Conservation (phyloP, 2,329 filamentous ascomycete genomes). For the Fusarium annulatum region DNA sequence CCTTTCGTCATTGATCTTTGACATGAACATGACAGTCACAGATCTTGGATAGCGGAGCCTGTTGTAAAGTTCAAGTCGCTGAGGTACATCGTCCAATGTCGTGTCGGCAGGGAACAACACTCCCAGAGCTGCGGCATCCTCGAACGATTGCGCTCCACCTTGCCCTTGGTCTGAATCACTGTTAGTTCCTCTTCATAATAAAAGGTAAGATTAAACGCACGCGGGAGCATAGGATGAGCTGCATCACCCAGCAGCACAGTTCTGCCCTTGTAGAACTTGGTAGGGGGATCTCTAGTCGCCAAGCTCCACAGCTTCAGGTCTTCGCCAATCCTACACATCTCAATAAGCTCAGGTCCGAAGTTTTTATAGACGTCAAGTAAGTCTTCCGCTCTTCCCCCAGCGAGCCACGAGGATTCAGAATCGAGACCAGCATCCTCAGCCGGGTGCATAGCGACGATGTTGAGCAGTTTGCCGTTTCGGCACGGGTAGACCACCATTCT, state of each 20-base stretch:
- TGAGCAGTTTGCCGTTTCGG: neutral
- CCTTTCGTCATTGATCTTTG: slow-evolving; percentile 6
- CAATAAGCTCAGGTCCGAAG: neutral
- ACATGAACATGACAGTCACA: slow-evolving; percentile 5
- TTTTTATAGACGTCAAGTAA: neutral
- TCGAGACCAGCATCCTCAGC: neutral
- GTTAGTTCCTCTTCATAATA: neutral
- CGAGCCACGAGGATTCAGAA: slow-evolving; percentile 3
- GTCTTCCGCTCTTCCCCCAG: neutral
- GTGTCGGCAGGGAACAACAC: neutral
- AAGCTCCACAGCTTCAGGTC: slow-evolving; percentile 16
- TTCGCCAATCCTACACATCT: slow-evolving; percentile 4
- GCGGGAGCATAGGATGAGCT: slow-evolving; percentile 26
- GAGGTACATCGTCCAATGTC: neutral
- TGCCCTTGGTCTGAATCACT: slow-evolving; percentile 11
- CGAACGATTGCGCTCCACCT: slow-evolving; percentile 17
- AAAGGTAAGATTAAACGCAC: neutral
- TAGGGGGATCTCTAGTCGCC: slow-evolving; percentile 1
- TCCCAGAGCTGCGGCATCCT: slow-evolving; percentile 18
- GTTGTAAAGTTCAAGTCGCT: slow-evolving; percentile 5
- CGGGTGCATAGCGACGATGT: neutral
- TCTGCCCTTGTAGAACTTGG: slow-evolving; percentile 7
- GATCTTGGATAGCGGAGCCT: slow-evolving; percentile 7
- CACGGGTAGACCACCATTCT: slow-evolving; percentile 7
- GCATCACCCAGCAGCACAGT: slow-evolving; percentile 14